These are phyloP conservation scores for Penicillium sp. DNA, from an alignment of 2,329 filamentous ascomycete genomes.

Conservation along the genomic window DNA sequence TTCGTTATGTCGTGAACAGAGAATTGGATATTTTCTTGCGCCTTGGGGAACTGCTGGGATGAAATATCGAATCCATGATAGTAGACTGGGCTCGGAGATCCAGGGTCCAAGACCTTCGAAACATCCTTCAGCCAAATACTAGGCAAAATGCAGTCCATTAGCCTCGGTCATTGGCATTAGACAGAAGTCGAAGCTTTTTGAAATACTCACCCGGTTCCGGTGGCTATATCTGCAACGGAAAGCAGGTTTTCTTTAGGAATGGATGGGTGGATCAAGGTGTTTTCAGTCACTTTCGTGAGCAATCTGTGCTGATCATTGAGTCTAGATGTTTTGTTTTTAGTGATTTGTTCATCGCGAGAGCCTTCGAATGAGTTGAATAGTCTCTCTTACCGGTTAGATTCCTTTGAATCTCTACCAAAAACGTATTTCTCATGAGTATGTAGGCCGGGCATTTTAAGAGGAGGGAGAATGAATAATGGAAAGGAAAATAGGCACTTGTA, in stretches of 20 bases:
- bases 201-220: not conserved
- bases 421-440: not conserved
- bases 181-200: no score
- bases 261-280: not conserved
- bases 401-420: not conserved
- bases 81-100: not conserved
- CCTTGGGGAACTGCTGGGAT: not conserved
- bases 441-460: not conserved
- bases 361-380: accelerated
- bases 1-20: constrained; percentile 20
- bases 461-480: not conserved
- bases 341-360: not conserved
- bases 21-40: not conserved
- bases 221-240: not conserved
- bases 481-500: not conserved
- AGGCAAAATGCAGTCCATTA: not conserved
- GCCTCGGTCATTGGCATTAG: not conserved
- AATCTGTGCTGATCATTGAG: not conserved
- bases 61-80: not conserved
- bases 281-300: not conserved
- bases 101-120: not conserved
- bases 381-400: not conserved
- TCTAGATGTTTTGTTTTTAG: not conserved
- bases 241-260: not conserved
- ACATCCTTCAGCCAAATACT: not conserved